Conservation (phyloP, 2,329 filamentous ascomycete genomes). For the Monilinia fructigena region DNA sequence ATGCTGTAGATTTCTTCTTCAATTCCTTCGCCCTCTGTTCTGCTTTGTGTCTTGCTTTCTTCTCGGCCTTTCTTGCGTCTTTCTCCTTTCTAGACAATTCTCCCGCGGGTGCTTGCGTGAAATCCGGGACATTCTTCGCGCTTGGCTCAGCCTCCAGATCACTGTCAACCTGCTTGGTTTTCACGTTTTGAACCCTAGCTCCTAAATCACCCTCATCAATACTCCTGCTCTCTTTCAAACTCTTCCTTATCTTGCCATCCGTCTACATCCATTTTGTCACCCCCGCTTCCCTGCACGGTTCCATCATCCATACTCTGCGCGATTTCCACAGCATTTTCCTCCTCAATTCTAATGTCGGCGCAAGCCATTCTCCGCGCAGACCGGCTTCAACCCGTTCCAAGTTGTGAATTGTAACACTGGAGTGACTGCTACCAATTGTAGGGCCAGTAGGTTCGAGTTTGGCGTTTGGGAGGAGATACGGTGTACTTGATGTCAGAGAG, state of each 20-base stretch:
- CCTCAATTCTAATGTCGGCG: slow-evolving; percentile 43
- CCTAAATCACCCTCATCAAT: slow-evolving; percentile 36
- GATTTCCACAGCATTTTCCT: slow-evolving; percentile 27
- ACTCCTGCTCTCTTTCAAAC: slow-evolving; percentile 40
- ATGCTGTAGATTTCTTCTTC: slow-evolving; percentile 44
- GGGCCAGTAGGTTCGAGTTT: slow-evolving; percentile 39
- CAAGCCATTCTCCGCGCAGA: slow-evolving; percentile 51
- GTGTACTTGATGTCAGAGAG: slow-evolving; percentile 29
- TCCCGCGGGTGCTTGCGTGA: slow-evolving; percentile 38
- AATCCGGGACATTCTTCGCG: slow-evolving; percentile 23
- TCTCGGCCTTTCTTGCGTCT: slow-evolving; percentile 42
- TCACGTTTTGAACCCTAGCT: slow-evolving; percentile 25
- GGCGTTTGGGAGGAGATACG: slow-evolving; percentile 40
- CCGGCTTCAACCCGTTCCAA: slow-evolving; percentile 53
- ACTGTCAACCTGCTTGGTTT: slow-evolving; percentile 42
- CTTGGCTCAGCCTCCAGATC: slow-evolving; percentile 38
- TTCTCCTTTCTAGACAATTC: slow-evolving; percentile 34
- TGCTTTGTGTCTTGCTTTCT: slow-evolving; percentile 50
- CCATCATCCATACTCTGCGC: slow-evolving; percentile 35
- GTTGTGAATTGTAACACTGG: slow-evolving; percentile 51
- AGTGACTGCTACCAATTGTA: slow-evolving; percentile 33
- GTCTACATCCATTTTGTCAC: slow-evolving; percentile 36
- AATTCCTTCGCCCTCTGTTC: slow-evolving; percentile 62
- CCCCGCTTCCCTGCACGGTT: slow-evolving; percentile 31
- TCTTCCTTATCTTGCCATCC: slow-evolving; percentile 42